phyloP scores from a whole-genome alignment of 306 rosid species.

The Nissolia schottii region DNA sequence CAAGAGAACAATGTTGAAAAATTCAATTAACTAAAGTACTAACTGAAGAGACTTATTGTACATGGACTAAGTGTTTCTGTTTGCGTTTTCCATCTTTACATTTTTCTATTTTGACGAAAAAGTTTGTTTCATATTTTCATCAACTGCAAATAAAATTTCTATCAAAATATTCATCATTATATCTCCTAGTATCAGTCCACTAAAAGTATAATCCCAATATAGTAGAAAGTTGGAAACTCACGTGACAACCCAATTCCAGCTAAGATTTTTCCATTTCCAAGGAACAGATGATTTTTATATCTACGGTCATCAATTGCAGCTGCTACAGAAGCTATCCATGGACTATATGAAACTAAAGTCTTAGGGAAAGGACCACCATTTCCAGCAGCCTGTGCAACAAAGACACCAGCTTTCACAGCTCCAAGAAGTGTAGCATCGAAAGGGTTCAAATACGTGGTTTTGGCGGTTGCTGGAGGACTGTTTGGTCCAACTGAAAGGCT shows the following conservation, averaged over 20 bases:
- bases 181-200: not conserved
- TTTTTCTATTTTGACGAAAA: not conserved
- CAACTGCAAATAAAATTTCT: not conserved
- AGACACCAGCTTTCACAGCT: conserved; percentile 98
- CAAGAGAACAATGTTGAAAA: not conserved
- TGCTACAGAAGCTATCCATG: conserved; percentile 93
- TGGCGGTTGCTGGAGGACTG: conserved; percentile 91
- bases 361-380: conserved; percentile 97
- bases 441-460: conserved; percentile 85
- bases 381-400: conserved; percentile 99
- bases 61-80: not conserved
- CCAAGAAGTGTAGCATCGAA: conserved; percentile 97
- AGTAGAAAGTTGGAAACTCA: conserved; percentile 46
- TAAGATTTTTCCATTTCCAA: conserved; percentile 85
- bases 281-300: conserved; percentile 87
- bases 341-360: conserved; percentile 96
- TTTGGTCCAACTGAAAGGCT: conserved; percentile 98
- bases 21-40: not conserved
- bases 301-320: conserved; percentile 99
- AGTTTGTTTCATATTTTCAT: not conserved
- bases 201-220: not conserved
- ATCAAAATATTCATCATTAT: not conserved
- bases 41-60: conserved; percentile 1
- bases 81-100: not conserved
- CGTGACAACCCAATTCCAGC: conserved; percentile 95